Base-by-base conservation (phyloP, 2,329 filamentous ascomycete species). In the Pezicula rhizophila region DNA sequence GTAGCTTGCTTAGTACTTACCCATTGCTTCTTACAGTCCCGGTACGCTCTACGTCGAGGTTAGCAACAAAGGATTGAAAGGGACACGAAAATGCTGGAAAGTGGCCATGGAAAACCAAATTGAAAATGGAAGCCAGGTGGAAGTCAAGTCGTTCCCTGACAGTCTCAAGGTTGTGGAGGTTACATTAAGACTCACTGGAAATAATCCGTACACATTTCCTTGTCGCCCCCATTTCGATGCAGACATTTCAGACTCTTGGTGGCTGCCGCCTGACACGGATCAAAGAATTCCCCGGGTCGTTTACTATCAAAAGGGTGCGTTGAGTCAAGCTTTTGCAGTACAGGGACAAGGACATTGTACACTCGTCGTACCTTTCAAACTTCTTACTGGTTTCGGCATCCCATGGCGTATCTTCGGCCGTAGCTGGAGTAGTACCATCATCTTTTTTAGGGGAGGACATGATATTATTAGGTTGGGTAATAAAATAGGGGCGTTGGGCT, bases 1-100 rank as follows among this genome's bases (percentile, higher is more conserved):
- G 20, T 26, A 42, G 18, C 18, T 15, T 31, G 10, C 18, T 42
- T 5, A 23, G 15, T 28, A 8, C 80, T 61, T 76, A 96, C 90
- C 91, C 91, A 96, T 73, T 84, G 79, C 71, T 95, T 91, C 68
- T 96, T 96, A 70, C 92, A 97, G 54, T 95, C 89, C 51, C 90
- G 82, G 68, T 96, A 97, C 45, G 90, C 90, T 70, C 90, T 95
- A 47, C 23, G 20, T 8, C 10, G 46, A 46, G 23, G n/a, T 45
- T 45, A 52, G 48, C 40, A n/a, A 34, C 25, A 40, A 23, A 12
- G 20, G 18, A 7, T 37, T n/a, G 23, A 35, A 14, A 34, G n/a
- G 12, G n/a, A 18, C 28, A 26, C 4, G 15, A 17, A 5, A 25
- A 37, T 33, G 14, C 31, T 7, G 20, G 28, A 23, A 7, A 34